These are phyloP conservation scores for Daedalea quercina DNA, from an alignment of 768 basidiomycete genomes.

Conservation along the genomic window DNA sequence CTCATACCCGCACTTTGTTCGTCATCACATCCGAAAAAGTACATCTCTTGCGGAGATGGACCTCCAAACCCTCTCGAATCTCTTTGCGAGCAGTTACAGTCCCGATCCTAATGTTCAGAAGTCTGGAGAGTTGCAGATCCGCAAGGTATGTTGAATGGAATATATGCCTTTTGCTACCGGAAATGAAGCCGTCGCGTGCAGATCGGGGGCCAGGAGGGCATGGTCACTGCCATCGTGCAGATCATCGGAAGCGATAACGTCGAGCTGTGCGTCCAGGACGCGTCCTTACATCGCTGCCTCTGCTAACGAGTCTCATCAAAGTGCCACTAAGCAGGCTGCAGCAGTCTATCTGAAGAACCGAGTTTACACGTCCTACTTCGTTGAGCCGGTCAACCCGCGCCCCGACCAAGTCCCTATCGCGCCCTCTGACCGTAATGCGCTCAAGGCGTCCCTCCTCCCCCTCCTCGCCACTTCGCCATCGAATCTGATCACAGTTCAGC, in stretches of 20 bases:
- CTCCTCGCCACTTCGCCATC: slow-evolving; percentile 65
- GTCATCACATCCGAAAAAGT: not conserved
- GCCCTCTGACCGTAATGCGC: slow-evolving; percentile 62
- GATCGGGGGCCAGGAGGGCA: slow-evolving; percentile 77
- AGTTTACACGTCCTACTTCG: slow-evolving; percentile 57
- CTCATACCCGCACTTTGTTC: not conserved
- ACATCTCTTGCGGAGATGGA: slow-evolving; percentile 44
- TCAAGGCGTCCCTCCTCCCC: slow-evolving; percentile 61
- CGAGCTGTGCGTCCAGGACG: slow-evolving; percentile 56
- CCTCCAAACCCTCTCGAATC: slow-evolving; percentile 64
- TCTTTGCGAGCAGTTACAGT: slow-evolving; percentile 76
- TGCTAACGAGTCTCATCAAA: slow-evolving; percentile 22
- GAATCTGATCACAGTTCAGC: slow-evolving; percentile 65
- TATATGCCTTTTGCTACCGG: not conserved
- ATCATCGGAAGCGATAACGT: slow-evolving; percentile 76
- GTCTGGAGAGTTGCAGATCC: slow-evolving; percentile 80
- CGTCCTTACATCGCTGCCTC: slow-evolving; percentile 20
- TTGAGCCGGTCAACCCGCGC: slow-evolving; percentile 39
- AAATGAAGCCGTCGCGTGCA: slow-evolving; percentile 24
- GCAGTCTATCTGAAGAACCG: slow-evolving; percentile 91
- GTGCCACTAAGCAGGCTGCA: slow-evolving; percentile 78
- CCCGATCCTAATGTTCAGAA: slow-evolving; percentile 85
- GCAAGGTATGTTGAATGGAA: slow-evolving; percentile 47
- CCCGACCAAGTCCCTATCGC: slow-evolving; percentile 61
- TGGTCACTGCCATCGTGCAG: slow-evolving; percentile 77